Conservation (phyloP, 2,329 filamentous ascomycete species). For the Beauveria rudraprayagi region DNA sequence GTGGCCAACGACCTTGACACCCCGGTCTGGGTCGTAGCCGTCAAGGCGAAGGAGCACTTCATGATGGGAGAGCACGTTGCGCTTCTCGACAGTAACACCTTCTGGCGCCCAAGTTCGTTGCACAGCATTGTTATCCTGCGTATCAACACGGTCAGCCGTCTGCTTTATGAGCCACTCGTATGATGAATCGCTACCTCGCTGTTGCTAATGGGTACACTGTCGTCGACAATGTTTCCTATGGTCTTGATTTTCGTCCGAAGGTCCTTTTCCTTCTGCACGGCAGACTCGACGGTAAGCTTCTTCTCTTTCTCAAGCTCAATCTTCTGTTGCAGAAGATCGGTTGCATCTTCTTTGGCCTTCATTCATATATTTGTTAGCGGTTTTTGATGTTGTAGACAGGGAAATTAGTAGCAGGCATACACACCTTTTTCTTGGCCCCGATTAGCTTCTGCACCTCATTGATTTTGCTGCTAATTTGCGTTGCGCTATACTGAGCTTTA, state of each 20-base stretch:
- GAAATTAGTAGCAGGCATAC: background rate
- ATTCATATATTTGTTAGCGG: background rate
- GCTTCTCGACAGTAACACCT: constrained; percentile 64
- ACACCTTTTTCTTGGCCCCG: constrained; percentile 79
- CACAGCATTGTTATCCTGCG: constrained; percentile 67
- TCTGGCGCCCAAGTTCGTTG: constrained; percentile 75
- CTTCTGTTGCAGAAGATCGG: constrained; percentile 72
- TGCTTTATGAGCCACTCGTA: background rate
- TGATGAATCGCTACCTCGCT: constrained; percentile 52
- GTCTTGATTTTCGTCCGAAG: constrained; percentile 73
- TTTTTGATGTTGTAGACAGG: background rate
- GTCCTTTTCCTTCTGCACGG: constrained; percentile 64
- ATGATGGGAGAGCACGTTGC: constrained; percentile 79
- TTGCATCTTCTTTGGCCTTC: constrained; percentile 77
- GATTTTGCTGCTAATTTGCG: constrained; percentile 74
- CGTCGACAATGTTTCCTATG: constrained; percentile 69
- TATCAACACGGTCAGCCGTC: background rate
- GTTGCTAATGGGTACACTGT: constrained; percentile 73
- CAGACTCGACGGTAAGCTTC: constrained; percentile 67
- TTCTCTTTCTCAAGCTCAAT: constrained; percentile 70
- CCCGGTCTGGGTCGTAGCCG: constrained; percentile 87
- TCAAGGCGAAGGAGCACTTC: constrained; percentile 83
- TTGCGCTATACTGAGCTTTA: constrained; percentile 61
- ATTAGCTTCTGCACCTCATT: constrained; percentile 89
- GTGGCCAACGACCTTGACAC: constrained; percentile 90